Evolutionary conservation across 2,329 filamentous ascomycete species (phyloP), one percentile per base, ranked within the genome.

Genomic region (Paecilomyces dactylethromorphus): DNA sequence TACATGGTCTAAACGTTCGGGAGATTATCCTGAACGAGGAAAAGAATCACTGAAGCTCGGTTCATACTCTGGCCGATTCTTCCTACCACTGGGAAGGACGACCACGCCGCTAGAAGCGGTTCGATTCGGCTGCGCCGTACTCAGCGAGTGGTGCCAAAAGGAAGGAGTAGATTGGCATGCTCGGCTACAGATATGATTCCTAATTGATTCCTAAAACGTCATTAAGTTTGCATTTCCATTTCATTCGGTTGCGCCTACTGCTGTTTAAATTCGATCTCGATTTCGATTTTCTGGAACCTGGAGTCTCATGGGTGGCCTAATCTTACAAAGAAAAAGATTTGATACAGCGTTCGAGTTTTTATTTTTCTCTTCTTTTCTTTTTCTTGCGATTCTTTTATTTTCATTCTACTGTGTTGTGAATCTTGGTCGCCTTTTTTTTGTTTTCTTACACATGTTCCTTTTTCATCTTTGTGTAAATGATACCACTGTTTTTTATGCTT

Each of bases 111-210:
- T 78, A 21, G 79, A 82, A 61, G 76, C 76, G 10, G 75, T 78
- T 10, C 70, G 74, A 3, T 80, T 80, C 63, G 76, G 74, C 8
- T 71, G 71, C 62, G 67, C 68, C n/a, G 68, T 81, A 50, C 63
- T 83, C 60, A 70, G 69, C 18, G 77, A 80, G 59, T 82, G 78
- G 76, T 76, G 75, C 53, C 66, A 69, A 56, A 78, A 73, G 57
- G 77, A 82, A 68, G 72, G 71, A 13, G 68, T 81, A 15, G 71
- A 75, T 10, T 81, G 76, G 77, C 71, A 71, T 59, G 71, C 72
- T 52, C 72, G 71, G 53, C 68, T 78, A 56, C 70, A 67, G 60
- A 65, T 78, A 64, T 79, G 67, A 71, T 54, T 56, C 21, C 45
- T 21, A 22, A 53, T 22, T 52, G 58, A 15, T 33, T 56, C 58